Base-by-base conservation (phyloP, 768 basidiomycete species). In the Panellus pusillus region DNA sequence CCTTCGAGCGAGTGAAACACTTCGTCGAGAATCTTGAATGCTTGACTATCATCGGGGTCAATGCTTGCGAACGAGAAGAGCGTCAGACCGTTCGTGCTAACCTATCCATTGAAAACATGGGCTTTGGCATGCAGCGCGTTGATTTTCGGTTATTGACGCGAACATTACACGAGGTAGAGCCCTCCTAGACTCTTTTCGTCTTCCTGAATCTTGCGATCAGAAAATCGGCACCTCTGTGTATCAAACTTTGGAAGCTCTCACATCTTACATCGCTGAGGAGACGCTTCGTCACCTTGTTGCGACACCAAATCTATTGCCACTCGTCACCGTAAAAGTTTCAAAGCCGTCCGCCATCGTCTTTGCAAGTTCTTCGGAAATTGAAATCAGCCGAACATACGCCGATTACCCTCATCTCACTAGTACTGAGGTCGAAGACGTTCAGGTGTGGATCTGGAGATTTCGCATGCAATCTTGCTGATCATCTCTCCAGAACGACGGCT, bases 341-440 rank as follows among this genome's bases (percentile, higher is more conserved):
- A 94, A 94, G 65, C 87, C 89, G 11, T 79, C 77, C 29, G 91
- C 90, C 0, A 66, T 93, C 7, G 76, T 81, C 41, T 82, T 82
- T 46, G 89, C 89, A 1, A 71, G 70, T n/a, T 80, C 81, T 32
- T 77, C 91, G 0, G 81, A 84, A 58, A 75, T 93, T 20, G 74
- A 81, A 53, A 77, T 91, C 8, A 74, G 72, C 0, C 80, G 87
- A 15, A 72, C 65, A 2, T 65, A 63, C 20, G 45, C 51, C 4
- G 74, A 80, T 57, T 79, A 74, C 62, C 64, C 68, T 6, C 43
- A 47, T 18, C 27, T 52, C 12, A 47, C 24, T 6, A 24, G 24
- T 6, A 24, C 24, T 24, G 24, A 24, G 24, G 24, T 24, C 6
- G 6, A 19, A n/a, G 27, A 6, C 45, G 17, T 29, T 20, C 20